A percentile compares a stretch with the other conserved stretches of the same genome.
These are phyloP conservation scores for Pholiota conissans DNA, from an alignment of 768 basidiomycete genomes.

Conservation along the genomic window DNA sequence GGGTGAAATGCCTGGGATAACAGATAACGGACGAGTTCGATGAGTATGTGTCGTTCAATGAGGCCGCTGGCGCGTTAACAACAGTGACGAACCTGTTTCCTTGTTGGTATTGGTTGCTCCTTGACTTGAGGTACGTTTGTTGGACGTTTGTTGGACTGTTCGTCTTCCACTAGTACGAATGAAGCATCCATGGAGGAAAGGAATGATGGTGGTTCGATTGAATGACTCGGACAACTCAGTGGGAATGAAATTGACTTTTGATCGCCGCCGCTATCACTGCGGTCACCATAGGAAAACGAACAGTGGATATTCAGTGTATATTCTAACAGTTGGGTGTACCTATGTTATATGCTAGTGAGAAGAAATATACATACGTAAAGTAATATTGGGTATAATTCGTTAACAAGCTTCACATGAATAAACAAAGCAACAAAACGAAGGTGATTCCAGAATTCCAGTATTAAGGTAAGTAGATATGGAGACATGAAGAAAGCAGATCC, in stretches of 20 bases:
- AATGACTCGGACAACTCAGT: background rate
- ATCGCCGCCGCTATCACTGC: no score
- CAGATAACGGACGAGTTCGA: background rate
- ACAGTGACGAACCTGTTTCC: background rate
- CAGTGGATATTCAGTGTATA: no score
- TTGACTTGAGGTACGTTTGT: background rate
- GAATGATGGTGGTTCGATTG: background rate
- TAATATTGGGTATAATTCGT: no score
- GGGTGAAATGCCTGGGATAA: conserved; percentile 37
- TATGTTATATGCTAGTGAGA: no score
- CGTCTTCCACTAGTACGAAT: background rate
- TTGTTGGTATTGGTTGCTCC: background rate
- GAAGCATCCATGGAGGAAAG: background rate
- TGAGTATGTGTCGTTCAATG: background rate
- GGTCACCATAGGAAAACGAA: no score
- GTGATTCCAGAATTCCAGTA: no score
- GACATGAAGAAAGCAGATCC: no score
- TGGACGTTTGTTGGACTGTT: background rate
- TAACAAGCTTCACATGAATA: no score
- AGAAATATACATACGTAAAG: no score
- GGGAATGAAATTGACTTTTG: background rate
- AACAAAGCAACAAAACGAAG: no score
- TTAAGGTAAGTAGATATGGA: no score
- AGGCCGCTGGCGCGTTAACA: background rate
- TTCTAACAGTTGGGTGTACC: no score